These are phyloP conservation scores for Haberlea rhodopensis DNA, from an alignment of 257 asterid species.

Conservation along the genomic window DNA sequence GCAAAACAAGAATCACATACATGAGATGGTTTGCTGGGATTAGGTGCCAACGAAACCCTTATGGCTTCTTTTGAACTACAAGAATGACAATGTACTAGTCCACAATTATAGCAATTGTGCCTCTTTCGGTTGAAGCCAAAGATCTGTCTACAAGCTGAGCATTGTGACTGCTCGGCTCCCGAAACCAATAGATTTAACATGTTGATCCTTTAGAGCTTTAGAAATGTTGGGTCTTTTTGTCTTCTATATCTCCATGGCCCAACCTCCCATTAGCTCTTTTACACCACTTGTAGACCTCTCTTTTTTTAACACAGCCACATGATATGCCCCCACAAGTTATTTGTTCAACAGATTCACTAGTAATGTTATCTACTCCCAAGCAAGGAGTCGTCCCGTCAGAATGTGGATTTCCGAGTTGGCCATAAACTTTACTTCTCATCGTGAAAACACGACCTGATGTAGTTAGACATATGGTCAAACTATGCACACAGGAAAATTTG, in stretches of 20 bases:
- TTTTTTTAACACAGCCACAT: slow-evolving; percentile 71
- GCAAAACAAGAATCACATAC: slow-evolving; percentile 92
- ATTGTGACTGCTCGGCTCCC: slow-evolving; percentile 91
- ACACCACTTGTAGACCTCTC: slow-evolving; percentile 93
- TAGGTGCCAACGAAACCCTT: slow-evolving; percentile 91
- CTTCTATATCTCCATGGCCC: slow-evolving; percentile 94
- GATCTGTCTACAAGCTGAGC: slow-evolving; percentile 87
- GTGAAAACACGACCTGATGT: slow-evolving; percentile 78
- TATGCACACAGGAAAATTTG: slow-evolving; percentile 83
- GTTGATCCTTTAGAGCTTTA: slow-evolving; percentile 84
- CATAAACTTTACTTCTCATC: slow-evolving; percentile 90
- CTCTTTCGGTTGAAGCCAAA: slow-evolving; percentile 94
- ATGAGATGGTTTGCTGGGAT: slow-evolving; percentile 82
- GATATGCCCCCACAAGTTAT: slow-evolving; percentile 82
- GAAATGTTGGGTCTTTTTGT: slow-evolving; percentile 72
- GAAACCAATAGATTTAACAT: slow-evolving; percentile 82
- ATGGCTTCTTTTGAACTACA: slow-evolving; percentile 82
- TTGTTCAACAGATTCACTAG: slow-evolving; percentile 66
- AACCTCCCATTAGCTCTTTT: slow-evolving; percentile 94
- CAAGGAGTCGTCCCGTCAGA: slow-evolving; percentile 84
- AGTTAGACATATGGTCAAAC: slow-evolving; percentile 76
- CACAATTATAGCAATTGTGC: slow-evolving; percentile 92
- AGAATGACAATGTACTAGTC: slow-evolving; percentile 92
- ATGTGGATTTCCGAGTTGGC: slow-evolving; percentile 82
- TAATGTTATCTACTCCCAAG: slow-evolving; percentile 68